Evolutionary conservation across 75 land plant species (phyloP).

Genomic region (Picea sitchensis): DNA sequence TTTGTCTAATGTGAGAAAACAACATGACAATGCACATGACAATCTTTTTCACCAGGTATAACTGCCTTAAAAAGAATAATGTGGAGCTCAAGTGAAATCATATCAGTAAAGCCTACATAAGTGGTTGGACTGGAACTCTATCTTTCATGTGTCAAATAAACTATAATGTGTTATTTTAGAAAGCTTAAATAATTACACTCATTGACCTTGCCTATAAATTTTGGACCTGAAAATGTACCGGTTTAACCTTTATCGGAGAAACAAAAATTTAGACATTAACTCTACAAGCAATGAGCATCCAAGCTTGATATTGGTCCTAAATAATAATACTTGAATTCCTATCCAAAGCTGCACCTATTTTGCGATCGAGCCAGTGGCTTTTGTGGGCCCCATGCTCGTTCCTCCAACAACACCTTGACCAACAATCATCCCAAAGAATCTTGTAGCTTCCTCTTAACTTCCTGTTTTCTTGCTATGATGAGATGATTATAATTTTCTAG

Average conservation of each 20-base stretch:
- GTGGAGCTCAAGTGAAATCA: too few relatives aligned
- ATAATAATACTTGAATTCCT: constrained; percentile 30
- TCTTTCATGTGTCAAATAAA: too few relatives aligned
- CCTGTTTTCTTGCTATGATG: too few relatives aligned
- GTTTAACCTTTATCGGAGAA: neutral
- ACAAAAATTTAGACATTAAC: neutral
- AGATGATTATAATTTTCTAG: too few relatives aligned
- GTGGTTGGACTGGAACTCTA: too few relatives aligned
- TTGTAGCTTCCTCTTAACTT: too few relatives aligned
- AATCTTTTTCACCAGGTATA: neutral
- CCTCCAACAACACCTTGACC: constrained; percentile 40
- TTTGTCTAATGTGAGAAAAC: neutral
- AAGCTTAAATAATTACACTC: neutral
- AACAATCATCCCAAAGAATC: neutral
- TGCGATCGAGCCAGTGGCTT: constrained; percentile 24
- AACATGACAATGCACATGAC: neutral
- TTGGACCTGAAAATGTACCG: neutral
- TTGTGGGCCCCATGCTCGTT: constrained; percentile 39
- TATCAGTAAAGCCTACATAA: too few relatives aligned
- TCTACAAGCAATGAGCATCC: neutral
- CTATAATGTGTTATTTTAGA: too few relatives aligned
- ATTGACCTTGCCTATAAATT: neutral
- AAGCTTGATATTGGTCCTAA: neutral
- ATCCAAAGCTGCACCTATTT: constrained; percentile 20
- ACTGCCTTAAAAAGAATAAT: neutral